Conservation (phyloP, 2,329 filamentous ascomycete genomes). For the Mycosphaerella sp. region DNA sequence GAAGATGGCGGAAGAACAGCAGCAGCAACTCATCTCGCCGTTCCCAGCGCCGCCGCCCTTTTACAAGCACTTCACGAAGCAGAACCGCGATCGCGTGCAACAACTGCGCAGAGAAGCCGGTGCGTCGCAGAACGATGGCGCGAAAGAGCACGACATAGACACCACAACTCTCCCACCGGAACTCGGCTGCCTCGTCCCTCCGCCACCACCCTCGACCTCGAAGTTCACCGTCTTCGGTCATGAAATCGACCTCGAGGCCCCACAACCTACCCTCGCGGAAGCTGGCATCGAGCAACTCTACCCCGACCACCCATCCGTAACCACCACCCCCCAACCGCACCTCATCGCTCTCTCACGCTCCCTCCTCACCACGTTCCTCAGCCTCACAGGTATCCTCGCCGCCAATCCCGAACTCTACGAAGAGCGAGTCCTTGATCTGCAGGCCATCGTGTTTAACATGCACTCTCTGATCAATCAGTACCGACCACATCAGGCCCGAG, state of each 20-base stretch:
- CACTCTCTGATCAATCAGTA: conserved; percentile 94
- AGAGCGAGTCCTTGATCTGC: conserved; percentile 69
- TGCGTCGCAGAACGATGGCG: conserved; percentile 23
- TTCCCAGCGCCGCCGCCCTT: conserved; percentile 87
- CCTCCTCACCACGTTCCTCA: conserved; percentile 79
- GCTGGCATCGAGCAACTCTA: conserved; percentile 67
- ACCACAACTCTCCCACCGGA: conserved; percentile 58
- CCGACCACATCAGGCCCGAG: conserved; percentile 82
- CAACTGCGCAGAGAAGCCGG: conserved; percentile 24
- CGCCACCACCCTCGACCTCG: conserved; percentile 62
- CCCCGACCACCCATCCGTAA: conserved; percentile 40
- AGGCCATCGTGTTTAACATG: conserved; percentile 80
- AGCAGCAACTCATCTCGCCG: conserved; percentile 42
- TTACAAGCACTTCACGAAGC: conserved; percentile 77
- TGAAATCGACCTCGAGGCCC: conserved; percentile 54
- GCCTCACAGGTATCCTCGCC: conserved; percentile 66
- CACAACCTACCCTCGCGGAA: conserved; percentile 60
- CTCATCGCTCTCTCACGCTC: conserved; percentile 72
- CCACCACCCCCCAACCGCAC: conserved; percentile 46
- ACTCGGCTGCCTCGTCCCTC: conserved; percentile 72
- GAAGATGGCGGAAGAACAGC: conserved; percentile 53
- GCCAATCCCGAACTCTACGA: conserved; percentile 58
- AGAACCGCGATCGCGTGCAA: conserved; percentile 58
- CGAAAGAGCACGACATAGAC: conserved; percentile 20
- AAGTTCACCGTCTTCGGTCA: conserved; percentile 70